Conservation (phyloP, 306 rosid species). For the Lupinus albus region DNA sequence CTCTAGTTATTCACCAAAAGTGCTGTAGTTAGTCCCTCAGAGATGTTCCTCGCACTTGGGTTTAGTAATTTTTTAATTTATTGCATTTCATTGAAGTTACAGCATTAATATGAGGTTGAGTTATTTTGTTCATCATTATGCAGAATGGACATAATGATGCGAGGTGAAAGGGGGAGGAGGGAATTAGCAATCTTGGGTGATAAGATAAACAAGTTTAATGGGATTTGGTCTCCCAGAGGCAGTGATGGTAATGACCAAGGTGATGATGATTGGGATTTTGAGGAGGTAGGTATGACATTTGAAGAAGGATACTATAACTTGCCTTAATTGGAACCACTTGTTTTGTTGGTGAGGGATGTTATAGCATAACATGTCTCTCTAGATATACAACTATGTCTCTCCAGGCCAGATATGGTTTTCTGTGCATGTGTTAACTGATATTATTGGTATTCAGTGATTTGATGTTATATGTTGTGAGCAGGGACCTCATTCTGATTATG, state of each 20-base stretch:
- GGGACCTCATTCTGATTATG: constrained; percentile 94
- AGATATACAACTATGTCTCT: not conserved
- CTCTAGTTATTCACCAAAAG: not conserved
- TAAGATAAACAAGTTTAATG: constrained; percentile 75
- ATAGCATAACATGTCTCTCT: constrained; percentile 4
- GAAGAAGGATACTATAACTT: constrained; percentile 8
- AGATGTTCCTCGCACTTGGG: not conserved
- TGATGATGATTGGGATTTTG: constrained; percentile 78
- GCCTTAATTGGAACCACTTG: not conserved
- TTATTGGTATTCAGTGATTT: constrained; percentile 24
- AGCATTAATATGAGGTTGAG: constrained; percentile 2
- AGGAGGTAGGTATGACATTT: constrained; percentile 63
- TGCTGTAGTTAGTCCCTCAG: not conserved
- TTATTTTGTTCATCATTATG: constrained; percentile 21
- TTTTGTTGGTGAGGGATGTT: not conserved
- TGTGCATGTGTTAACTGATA: not conserved
- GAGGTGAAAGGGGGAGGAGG: constrained; percentile 97
- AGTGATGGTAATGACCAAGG: constrained; percentile 54
- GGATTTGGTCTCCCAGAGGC: constrained; percentile 88
- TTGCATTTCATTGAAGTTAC: constrained; percentile 4
- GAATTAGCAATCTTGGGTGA: constrained; percentile 87
- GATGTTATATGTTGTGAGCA: constrained; percentile 42
- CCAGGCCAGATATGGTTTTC: not conserved
- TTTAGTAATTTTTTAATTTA: not conserved
- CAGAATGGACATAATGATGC: constrained; percentile 99